These are phyloP conservation scores for Xylariaceae sp. DNA, from an alignment of 2,329 filamentous ascomycete species.

Conservation along the genomic window DNA sequence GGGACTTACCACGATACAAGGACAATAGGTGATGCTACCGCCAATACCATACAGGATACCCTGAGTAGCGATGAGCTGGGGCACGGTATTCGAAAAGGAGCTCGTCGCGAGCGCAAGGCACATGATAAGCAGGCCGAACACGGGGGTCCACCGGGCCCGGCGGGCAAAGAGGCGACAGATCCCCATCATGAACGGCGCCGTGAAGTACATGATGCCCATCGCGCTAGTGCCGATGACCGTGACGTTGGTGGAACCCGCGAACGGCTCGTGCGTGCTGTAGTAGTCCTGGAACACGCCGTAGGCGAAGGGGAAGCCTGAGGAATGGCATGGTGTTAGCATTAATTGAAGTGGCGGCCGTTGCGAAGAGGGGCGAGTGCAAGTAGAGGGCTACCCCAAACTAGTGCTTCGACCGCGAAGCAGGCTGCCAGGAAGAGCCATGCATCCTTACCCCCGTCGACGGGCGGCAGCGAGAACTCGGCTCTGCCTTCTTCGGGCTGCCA, in stretches of 20 bases:
- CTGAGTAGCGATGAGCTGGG: conserved; percentile 61
- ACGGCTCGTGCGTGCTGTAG: conserved; percentile 63
- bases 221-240: conserved; percentile 67
- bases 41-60: conserved; percentile 64
- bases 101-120: conserved; percentile 54
- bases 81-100: conserved; percentile 55
- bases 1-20: conserved; percentile 48
- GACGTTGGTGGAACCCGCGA: conserved; percentile 56
- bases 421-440: conserved; percentile 49
- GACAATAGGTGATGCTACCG: conserved; percentile 57
- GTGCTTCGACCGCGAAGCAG: conserved; percentile 54
- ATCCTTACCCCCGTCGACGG: conserved; percentile 37
- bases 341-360: not conserved
- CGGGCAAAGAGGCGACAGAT: conserved; percentile 47
- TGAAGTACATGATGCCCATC: conserved; percentile 62
- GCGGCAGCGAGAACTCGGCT: conserved; percentile 28
- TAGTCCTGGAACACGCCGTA: conserved; percentile 74
- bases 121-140: conserved; percentile 53
- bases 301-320: conserved; percentile 65
- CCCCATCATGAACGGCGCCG: conserved; percentile 51
- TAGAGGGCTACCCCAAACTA: conserved; percentile 52
- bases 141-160: conserved; percentile 45
- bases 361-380: not conserved
- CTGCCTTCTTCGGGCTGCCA: conserved; percentile 12
- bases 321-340: conserved; percentile 5